A percentile compares a stretch with the other conserved stretches of the same genome.
Evolutionary conservation across 2,329 filamentous ascomycete genomes (phyloP).

Genomic region (Calonectria leucothoes): DNA sequence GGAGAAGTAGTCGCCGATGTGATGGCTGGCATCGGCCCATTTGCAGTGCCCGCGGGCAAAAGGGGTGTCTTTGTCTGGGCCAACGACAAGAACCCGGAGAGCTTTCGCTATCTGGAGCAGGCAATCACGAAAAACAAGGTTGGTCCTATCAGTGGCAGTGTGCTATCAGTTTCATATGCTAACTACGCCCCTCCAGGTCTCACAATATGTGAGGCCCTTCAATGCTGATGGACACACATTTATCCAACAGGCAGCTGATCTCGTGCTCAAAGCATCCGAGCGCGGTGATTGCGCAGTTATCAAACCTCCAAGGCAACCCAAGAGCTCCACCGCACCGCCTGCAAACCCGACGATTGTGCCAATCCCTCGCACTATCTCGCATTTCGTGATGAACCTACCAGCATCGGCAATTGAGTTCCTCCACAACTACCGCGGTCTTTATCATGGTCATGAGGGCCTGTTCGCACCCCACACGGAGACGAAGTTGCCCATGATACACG

Average conservation of each 20-base stretch:
- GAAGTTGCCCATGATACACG: slow-evolving; percentile 84
- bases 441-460: slow-evolving; percentile 74
- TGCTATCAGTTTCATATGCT: slow-evolving; percentile 6
- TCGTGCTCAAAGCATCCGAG: slow-evolving; percentile 63
- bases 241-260: slow-evolving; percentile 76
- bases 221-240: slow-evolving; percentile 87
- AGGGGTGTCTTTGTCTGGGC: slow-evolving; percentile 94
- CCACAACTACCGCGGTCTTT: slow-evolving; percentile 74
- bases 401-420: slow-evolving; percentile 90
- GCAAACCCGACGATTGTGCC: slow-evolving; percentile 55
- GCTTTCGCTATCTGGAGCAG: slow-evolving; percentile 77
- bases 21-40: slow-evolving; percentile 97
- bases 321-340: slow-evolving; percentile 50
- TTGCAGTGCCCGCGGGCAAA: slow-evolving; percentile 91
- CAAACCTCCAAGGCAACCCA: slow-evolving; percentile 52
- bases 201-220: slow-evolving; percentile 79
- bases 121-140: slow-evolving; percentile 86
- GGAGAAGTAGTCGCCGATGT: slow-evolving; percentile 95
- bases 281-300: slow-evolving; percentile 67
- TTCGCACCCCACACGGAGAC: slow-evolving; percentile 70
- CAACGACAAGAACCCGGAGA: slow-evolving; percentile 96
- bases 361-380: slow-evolving; percentile 82
- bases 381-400: slow-evolving; percentile 98
- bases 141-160: slow-evolving; percentile 11
- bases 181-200: slow-evolving; percentile 56